phyloP scores from a whole-genome alignment of 2,329 filamentous ascomycete species.

The Nemania bipapillata region DNA sequence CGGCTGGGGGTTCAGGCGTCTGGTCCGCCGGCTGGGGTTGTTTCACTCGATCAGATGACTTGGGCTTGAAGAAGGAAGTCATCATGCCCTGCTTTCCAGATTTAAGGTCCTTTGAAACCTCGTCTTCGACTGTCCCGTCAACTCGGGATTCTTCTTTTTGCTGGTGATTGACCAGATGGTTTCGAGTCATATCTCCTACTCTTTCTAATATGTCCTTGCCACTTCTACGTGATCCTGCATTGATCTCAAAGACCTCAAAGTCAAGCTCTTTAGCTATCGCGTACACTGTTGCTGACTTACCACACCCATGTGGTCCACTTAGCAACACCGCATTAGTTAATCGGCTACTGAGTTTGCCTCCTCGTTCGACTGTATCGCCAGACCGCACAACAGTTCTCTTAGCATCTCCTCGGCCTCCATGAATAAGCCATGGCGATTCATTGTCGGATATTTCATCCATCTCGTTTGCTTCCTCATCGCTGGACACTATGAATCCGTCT shows the following conservation, averaged over 20 bases:
- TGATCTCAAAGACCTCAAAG: constrained; percentile 96
- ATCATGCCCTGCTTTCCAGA: constrained; percentile 81
- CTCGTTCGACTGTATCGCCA: constrained; percentile 39
- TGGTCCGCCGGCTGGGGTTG: constrained; percentile 47
- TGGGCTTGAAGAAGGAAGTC: constrained; percentile 80
- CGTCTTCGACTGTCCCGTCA: constrained; percentile 55
- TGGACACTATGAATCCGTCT: constrained; percentile 82
- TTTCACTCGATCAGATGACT: constrained; percentile 49
- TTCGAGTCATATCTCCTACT: constrained; percentile 96
- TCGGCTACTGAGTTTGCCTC: constrained; percentile 58
- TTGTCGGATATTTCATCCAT: constrained; percentile 75
- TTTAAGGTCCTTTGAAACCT: constrained; percentile 67
- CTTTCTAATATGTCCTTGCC: constrained; percentile 91
- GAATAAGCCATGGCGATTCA: constrained; percentile 62
- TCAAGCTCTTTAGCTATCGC: constrained; percentile 90
- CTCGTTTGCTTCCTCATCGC: constrained; percentile 77
- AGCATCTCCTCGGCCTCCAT: constrained; percentile 52
- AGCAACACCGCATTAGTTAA: constrained; percentile 83
- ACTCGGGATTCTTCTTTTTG: constrained; percentile 50
- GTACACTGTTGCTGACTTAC: constrained; percentile 92
- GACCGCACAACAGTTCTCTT: constrained; percentile 67
- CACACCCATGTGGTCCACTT: constrained; percentile 88
- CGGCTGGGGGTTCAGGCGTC: constrained; percentile 15
- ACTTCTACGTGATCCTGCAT: constrained; percentile 81
- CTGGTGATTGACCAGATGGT: constrained; percentile 79